Conservation (phyloP, 192 early-diverging fungal genomes). For the Kappamyces sp. region DNA sequence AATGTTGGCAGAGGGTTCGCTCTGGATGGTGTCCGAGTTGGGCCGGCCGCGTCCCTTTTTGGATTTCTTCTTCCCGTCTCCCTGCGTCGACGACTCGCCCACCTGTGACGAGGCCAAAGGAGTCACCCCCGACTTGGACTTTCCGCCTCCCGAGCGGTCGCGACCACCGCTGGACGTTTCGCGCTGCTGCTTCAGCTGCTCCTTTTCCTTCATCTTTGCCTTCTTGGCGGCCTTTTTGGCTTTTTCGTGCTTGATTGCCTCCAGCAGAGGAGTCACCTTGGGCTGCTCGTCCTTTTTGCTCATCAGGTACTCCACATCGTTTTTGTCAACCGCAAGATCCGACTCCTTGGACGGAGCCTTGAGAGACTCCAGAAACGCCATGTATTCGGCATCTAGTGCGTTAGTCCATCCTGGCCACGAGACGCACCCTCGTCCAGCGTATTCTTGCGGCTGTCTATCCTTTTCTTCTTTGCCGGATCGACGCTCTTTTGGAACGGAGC, state of each 20-base stretch:
- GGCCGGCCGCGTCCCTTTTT: constrained; percentile 5
- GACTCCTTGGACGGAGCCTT: constrained; percentile 31
- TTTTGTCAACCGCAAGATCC: background rate
- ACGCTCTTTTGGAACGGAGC: constrained; percentile 64
- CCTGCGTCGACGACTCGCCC: background rate
- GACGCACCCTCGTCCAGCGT: constrained; percentile 66
- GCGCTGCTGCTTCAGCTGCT: background rate
- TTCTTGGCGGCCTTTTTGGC: constrained; percentile 11
- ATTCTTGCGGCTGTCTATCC: constrained; percentile 61
- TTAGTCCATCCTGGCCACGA: background rate
- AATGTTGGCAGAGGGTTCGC: no score
- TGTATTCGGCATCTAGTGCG: constrained; percentile 62
- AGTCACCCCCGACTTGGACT: background rate
- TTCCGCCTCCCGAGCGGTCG: constrained; percentile 5
- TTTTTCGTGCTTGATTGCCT: constrained; percentile 32
- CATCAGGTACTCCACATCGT: constrained; percentile 11
- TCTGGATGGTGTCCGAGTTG: background rate
- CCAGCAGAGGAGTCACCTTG: constrained; percentile 22
- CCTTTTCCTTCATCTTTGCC: constrained; percentile 11
- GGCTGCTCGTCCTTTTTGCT: constrained; percentile 25
- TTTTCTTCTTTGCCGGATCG: constrained; percentile 55
- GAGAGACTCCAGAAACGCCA: constrained; percentile 66
- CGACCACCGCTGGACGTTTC: background rate
- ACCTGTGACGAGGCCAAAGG: no score
- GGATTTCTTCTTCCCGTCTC: background rate